Base-by-base conservation (phyloP, 2,329 filamentous ascomycete species). In the Aspergillus sp. region DNA sequence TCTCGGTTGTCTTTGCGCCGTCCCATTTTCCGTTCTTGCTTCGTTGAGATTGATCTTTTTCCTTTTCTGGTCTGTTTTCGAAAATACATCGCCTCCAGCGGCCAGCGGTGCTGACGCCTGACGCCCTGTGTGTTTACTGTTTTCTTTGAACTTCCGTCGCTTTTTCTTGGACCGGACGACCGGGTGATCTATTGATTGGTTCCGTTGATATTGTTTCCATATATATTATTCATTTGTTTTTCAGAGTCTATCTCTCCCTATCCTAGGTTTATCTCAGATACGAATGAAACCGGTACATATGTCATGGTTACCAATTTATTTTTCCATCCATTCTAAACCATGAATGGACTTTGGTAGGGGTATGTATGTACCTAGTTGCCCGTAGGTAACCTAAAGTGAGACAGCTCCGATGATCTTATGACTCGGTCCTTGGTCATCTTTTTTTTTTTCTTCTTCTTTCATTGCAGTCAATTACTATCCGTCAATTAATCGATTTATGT, bases 41-140 rank as follows among this genome's bases (percentile, higher is more conserved):
- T 3, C 14, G 6, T 42, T 42, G 36, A 50, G 49, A 51, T 58
- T 49, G 47, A 20, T 31, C 20, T 42, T 16, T 54, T 16, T 31
- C n/a, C n/a, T 42, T 14, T 6, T 9, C 26, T 29, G 7, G 26
- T 29, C 29, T 22, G 29, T 22, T 20, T 29, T 6, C 32, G 31
- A 55, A 49, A 53, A 49, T 53, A 22, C 45, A 47, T 22, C 4
- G 18, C 52, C 31, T n/a, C 32, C 53, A 31, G 54, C 54, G 54
- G 46, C 54, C 61, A 63, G 58, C 63, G 55, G 60, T 61, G 59
- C 62, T 69, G 59, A 59, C 55, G 58, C 61, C 58, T 57, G 16
- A 60, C 36, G 32, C 58, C 58, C 58, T 57, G 57, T 36, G n/a
- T 57, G 47, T 52, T 24, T 24, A 24, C 24, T 24, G 49, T 58